A percentile compares a stretch with the other conserved stretches of the same genome.
Evolutionary conservation across 2,329 filamentous ascomycete genomes (phyloP).

Genomic region (Colletotrichum phormii): DNA sequence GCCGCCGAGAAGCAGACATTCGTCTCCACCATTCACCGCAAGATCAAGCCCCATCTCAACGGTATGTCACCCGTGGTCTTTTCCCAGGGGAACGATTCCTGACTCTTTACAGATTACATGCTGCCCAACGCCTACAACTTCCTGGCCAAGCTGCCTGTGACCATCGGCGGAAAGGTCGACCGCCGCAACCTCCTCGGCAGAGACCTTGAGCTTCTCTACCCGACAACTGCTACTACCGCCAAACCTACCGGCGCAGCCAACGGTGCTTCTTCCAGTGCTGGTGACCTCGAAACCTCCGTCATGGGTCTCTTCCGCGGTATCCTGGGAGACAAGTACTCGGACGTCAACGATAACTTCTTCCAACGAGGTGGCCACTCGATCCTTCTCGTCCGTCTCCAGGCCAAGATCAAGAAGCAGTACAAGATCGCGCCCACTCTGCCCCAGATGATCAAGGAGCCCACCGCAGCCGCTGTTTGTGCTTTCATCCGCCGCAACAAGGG

Average conservation of each 20-base stretch:
- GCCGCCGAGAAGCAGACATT: not conserved
- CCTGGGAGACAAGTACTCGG: not conserved
- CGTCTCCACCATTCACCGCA: not conserved
- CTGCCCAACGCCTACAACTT: not conserved
- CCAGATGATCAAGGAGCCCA: constrained; percentile 41
- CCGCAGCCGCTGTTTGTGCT: constrained; percentile 39
- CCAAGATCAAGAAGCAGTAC: constrained; percentile 42
- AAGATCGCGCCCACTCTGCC: constrained; percentile 41
- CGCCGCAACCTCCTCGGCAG: not conserved
- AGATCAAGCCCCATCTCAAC: not conserved
- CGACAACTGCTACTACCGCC: not conserved
- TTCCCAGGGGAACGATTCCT: not conserved
- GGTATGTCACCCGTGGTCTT: not conserved
- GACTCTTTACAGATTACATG: not conserved
- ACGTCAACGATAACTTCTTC: not conserved
- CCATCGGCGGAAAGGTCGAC: not conserved
- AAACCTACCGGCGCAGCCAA: not conserved
- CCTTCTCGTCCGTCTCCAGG: constrained; percentile 42
- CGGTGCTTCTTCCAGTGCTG: not conserved
- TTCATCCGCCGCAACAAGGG: constrained; percentile 39
- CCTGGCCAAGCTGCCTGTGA: not conserved
- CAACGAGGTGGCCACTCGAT: constrained; percentile 46
- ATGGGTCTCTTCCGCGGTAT: not conserved
- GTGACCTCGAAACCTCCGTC: not conserved
- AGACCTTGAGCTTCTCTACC: not conserved